Percentiles rank a stretch among this genome's conserved stretches.
Evolutionary conservation across 1,284 basidiomycete genomes (phyloP).

Genomic region (Rhodotorula sp.): DNA sequence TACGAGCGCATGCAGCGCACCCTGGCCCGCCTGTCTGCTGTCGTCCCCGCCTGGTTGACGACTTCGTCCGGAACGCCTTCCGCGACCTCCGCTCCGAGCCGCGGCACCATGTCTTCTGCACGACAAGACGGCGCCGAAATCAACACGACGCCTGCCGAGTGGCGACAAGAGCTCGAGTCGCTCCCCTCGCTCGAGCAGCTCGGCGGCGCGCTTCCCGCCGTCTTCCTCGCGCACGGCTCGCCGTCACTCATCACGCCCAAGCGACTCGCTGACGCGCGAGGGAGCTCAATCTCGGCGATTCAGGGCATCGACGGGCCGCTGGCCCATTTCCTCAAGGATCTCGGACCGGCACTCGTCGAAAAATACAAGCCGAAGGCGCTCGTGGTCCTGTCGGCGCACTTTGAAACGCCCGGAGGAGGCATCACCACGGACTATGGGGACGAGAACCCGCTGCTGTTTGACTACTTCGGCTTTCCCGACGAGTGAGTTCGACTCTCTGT

Average conservation of each 20-base stretch:
- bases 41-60: not conserved
- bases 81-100: not conserved
- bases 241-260: conserved; percentile 41
- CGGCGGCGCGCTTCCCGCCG: conserved; percentile 61
- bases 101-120: not conserved
- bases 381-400: conserved; percentile 76
- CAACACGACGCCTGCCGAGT: conserved; percentile 52
- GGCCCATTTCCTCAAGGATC: conserved; percentile 64
- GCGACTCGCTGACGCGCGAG: conserved; percentile 1
- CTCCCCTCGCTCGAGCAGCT: conserved; percentile 61
- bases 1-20: conserved; percentile 5
- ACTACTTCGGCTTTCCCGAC: conserved; percentile 59
- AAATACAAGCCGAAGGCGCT: conserved; percentile 74
- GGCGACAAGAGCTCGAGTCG: conserved; percentile 62
- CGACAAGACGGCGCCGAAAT: conserved; percentile 9
- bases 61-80: not conserved
- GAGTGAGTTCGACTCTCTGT: conserved; percentile 4
- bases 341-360: conserved; percentile 64
- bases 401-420: conserved; percentile 65
- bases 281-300: conserved; percentile 28
- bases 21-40: conserved; percentile 4
- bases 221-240: conserved; percentile 71
- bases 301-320: conserved; percentile 61
- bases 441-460: conserved; percentile 69
- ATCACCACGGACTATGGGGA: conserved; percentile 72